These are phyloP conservation scores for Triticum monococcum DNA, from an alignment of 176 grass and related monocot genomes.

Conservation along the genomic window DNA sequence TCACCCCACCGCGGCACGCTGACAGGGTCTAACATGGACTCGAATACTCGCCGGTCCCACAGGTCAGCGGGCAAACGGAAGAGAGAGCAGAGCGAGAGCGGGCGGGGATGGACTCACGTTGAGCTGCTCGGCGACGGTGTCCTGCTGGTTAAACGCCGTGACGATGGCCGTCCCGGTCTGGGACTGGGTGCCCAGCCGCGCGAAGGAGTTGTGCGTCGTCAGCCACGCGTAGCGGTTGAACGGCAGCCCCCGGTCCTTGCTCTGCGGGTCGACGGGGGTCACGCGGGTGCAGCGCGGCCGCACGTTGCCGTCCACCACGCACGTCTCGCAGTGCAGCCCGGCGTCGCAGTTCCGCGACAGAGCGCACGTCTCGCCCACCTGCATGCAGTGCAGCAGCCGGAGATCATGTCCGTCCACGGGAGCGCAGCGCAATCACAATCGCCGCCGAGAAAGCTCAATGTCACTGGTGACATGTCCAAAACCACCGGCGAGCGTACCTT, in stretches of 20 bases:
- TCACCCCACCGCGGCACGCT: background rate
- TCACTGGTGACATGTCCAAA: too few species aligned
- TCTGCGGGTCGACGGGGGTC: slow-evolving; percentile 70
- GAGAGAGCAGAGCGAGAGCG: background rate
- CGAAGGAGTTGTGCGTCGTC: slow-evolving; percentile 97
- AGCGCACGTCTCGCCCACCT: slow-evolving; percentile 68
- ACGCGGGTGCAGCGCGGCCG: slow-evolving; percentile 78
- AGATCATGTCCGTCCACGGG: background rate
- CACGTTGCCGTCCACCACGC: slow-evolving; percentile 60
- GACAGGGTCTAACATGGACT: background rate
- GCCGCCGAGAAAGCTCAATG: background rate
- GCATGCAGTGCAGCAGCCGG: background rate
- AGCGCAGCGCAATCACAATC: background rate
- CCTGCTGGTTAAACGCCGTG: slow-evolving; percentile 80
- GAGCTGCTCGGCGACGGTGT: slow-evolving; percentile 82
- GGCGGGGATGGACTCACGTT: slow-evolving; percentile 40
- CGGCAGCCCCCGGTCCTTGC: slow-evolving; percentile 59
- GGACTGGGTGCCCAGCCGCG: slow-evolving; percentile 60
- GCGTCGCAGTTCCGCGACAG: slow-evolving; percentile 60
- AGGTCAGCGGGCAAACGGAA: background rate
- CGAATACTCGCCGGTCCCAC: background rate
- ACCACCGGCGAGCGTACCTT: background rate
- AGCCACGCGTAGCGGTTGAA: slow-evolving; percentile 96
- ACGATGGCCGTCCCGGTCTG: slow-evolving; percentile 44
- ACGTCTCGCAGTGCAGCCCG: slow-evolving; percentile 91